Evolutionary conservation across 805 yeast genomes (phyloP).

Genomic region (Blastobotrys terrestris): DNA sequence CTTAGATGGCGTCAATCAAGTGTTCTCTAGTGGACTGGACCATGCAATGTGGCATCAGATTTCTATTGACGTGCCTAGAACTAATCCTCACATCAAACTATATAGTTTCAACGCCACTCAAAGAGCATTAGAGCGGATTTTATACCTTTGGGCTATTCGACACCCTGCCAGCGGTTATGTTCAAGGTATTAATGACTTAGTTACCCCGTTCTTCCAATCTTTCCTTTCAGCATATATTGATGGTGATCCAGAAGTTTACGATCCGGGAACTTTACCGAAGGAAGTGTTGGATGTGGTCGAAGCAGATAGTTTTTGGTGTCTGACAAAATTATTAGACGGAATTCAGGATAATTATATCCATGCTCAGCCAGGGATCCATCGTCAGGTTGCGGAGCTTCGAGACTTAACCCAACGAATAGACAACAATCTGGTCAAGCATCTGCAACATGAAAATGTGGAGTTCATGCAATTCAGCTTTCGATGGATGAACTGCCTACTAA

Average conservation of each 20-base stretch:
- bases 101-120: slow-evolving; percentile 70
- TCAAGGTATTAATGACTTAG: slow-evolving; percentile 92
- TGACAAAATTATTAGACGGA: slow-evolving; percentile 83
- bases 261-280: slow-evolving; percentile 54
- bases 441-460: slow-evolving; percentile 78
- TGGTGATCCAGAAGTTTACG: slow-evolving; percentile 47
- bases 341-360: slow-evolving; percentile 96
- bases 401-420: slow-evolving; percentile 80
- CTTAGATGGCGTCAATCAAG: slow-evolving; percentile 62
- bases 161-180: slow-evolving; percentile 98
- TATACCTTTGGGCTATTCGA: slow-evolving; percentile 91
- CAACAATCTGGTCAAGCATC: slow-evolving; percentile 61
- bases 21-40: slow-evolving; percentile 57
- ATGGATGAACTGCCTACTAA: slow-evolving; percentile 97
- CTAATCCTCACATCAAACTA: slow-evolving; percentile 76
- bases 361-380: slow-evolving; percentile 94
- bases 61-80: slow-evolving; percentile 88
- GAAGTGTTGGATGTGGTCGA: slow-evolving; percentile 67
- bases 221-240: slow-evolving; percentile 65
- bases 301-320: slow-evolving; percentile 97
- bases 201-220: slow-evolving; percentile 87
- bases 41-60: slow-evolving; percentile 92
- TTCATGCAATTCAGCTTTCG: slow-evolving; percentile 93
- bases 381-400: slow-evolving; percentile 79
- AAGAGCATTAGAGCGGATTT: slow-evolving; percentile 66